These are phyloP conservation scores for Ophiocordyceps camponoti-leonardi DNA, from an alignment of 2,329 filamentous ascomycete genomes.

Conservation along the genomic window DNA sequence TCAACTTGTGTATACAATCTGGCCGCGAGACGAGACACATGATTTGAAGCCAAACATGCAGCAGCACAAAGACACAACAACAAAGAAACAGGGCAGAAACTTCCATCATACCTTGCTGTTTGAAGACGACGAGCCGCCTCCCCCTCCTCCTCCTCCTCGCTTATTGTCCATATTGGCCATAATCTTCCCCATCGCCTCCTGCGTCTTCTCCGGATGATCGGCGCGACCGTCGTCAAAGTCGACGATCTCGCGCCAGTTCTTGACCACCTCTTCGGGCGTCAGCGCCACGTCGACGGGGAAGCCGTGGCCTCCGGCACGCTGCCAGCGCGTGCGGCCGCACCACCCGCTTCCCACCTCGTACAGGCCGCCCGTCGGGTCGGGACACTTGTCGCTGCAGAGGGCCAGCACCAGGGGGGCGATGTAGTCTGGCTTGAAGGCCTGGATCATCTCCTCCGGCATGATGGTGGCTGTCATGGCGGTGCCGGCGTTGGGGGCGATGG, in stretches of 20 bases:
- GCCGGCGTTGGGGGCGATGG: constrained; percentile 91
- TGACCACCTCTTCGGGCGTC: constrained; percentile 68
- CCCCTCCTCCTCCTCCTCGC: constrained; percentile 20
- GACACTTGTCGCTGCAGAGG: constrained; percentile 71
- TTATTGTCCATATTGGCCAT: constrained; percentile 75
- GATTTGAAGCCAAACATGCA: too few species aligned
- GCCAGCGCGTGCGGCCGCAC: constrained; percentile 85
- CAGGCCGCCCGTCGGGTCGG: constrained; percentile 67
- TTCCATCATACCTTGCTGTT: too few species aligned
- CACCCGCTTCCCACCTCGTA: constrained; percentile 95
- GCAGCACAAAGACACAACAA: too few species aligned
- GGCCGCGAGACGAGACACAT: too few species aligned
- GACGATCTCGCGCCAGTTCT: constrained; percentile 61
- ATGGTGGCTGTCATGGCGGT: constrained; percentile 90
- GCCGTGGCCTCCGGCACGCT: constrained; percentile 72
- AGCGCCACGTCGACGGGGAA: constrained; percentile 78
- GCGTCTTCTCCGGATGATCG: constrained; percentile 67
- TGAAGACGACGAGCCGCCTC: constrained; percentile 11
- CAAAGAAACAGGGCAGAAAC: too few species aligned
- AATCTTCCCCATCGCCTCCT: constrained; percentile 60
- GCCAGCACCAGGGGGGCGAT: constrained; percentile 85
- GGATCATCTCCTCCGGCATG: constrained; percentile 91
- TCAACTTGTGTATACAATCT: too few species aligned
- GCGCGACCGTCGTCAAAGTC: constrained; percentile 78
- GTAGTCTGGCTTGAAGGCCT: constrained; percentile 98